Base-by-base conservation (phyloP, 1,284 basidiomycete genomes). In the Cutaneotrichosporon sp. region DNA sequence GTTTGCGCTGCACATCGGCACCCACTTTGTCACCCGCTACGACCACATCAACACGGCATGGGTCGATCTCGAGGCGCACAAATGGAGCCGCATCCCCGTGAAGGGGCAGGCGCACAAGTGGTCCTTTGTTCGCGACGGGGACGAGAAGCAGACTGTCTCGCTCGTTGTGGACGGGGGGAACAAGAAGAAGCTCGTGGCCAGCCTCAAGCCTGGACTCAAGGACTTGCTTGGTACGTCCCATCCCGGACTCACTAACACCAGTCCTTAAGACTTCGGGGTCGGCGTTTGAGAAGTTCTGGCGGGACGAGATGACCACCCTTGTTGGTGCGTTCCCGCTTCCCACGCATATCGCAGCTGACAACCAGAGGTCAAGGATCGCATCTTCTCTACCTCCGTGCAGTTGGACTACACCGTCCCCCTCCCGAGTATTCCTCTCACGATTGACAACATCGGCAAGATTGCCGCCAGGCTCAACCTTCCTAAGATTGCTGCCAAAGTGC, bases 221-320 rank as follows among this genome's bases (percentile, higher is more conserved):
- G 90, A 90, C 70, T 78, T 96, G 17, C 79, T 93, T 14, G 85
- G 87, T 88, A 61, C 41, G 81, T 25, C 29, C 27, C 38, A 25
- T 20, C 16, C 20, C 16, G 16, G 10, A 9, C 8, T 4, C 5
- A 12, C 31, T 35, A 26, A 50, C 33, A 6, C 22, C 59, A 89
- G 91, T 97, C 11, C 82, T 96, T 66, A 97, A 97, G 77, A 85
- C 87, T 35, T 84, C 86, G 12, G 93, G 90, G 4, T 91, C 89
- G 0, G 83, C 87, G 0, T 97, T 97, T 70, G 81, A 86, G 61
- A 80, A 81, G 47, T 97, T 93, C 75, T 75, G 87, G 54, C 80
- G 82, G 3, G 92, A 97, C 74, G 88, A 92, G 68, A 90, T 85
- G 76, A 92, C 92, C 26, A 94, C 90, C 1, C 82, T 96, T 10